Evolutionary conservation across 148 eudicot genomes (phyloP), one percentile per base, ranked within the genome.

Genomic region (Heliosperma pusillum): DNA sequence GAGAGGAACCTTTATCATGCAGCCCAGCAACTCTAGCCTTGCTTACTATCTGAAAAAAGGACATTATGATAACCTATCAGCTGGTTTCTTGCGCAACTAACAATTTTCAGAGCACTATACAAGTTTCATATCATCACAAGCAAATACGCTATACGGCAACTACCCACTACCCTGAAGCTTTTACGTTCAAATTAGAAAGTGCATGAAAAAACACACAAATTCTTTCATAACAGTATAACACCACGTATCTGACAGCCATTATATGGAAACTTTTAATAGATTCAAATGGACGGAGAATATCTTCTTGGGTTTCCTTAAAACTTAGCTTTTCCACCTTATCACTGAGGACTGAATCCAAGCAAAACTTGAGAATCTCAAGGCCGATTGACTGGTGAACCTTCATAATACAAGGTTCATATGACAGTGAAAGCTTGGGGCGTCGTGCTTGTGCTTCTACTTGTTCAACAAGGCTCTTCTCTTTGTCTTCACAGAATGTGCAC

Each of bases 1-100:
- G 61, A 69, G 74, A 82, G 85, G 71, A 69, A 89, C 97, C 92
- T 89, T 93, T 93, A 83, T 93, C 98, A 74, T 91, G 97, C 79
- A 89, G 83, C 67, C 97, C 97, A 45, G 87, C 84, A 72, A 91
- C 70, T 61, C 82, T 80, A 64, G 91, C 78, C 80, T 82, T 90
- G 78, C 77, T 89, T 76, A 62, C 65, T 60, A 93, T 80, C 98
- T 93, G 97, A 76, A 47, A 52, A 72, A 80, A 72, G 78, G 64
- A 47, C 53, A 47, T 29, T 42, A 33, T 50, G 30, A 10, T 47
- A 70, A 25, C 20, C 69, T n/a, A 80, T 80, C 50, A 69, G 52
- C 26, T 72, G 36, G 29, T 47, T 47, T 47, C 53, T 47, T 47
- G 53, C 24, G 56, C 27, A 63, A 62, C 57, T 33, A 61, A 69